Conservation (phyloP, 495 filamentous ascomycete species). For the Glutinoglossum americanum region DNA sequence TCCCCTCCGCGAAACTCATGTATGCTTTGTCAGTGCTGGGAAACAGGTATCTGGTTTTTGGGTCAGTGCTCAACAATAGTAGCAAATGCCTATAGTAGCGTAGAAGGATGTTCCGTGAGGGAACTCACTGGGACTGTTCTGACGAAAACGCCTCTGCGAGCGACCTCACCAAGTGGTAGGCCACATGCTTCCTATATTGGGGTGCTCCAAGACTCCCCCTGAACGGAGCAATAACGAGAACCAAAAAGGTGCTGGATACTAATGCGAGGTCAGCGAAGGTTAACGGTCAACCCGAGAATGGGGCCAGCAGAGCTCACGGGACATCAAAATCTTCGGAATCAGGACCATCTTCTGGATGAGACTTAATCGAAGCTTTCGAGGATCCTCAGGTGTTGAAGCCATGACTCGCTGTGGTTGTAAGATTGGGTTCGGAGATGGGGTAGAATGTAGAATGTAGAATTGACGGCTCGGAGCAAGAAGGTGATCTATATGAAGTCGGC, state of each 20-base stretch:
- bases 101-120: no score
- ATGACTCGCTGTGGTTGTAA: neutral
- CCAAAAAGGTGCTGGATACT: neutral
- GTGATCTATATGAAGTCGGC: no score
- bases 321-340: neutral
- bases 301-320: neutral
- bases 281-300: neutral
- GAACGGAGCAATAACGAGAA: neutral
- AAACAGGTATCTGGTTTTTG: neutral
- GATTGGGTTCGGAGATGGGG: neutral
- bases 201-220: neutral
- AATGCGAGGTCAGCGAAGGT: neutral
- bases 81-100: neutral
- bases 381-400: neutral
- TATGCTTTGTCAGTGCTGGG: constrained; percentile 26
- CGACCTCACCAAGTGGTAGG: neutral
- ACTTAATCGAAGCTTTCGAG: neutral
- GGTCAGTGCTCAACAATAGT: neutral
- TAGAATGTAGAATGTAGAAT: no score
- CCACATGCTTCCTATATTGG: neutral
- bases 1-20: constrained; percentile 20
- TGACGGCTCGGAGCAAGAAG: no score
- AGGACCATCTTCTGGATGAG: neutral
- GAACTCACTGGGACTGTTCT: neutral
- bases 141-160: neutral